These are phyloP conservation scores for Globisporangium lucens DNA, from an alignment of 352 stramenopile species.

Conservation along the genomic window DNA sequence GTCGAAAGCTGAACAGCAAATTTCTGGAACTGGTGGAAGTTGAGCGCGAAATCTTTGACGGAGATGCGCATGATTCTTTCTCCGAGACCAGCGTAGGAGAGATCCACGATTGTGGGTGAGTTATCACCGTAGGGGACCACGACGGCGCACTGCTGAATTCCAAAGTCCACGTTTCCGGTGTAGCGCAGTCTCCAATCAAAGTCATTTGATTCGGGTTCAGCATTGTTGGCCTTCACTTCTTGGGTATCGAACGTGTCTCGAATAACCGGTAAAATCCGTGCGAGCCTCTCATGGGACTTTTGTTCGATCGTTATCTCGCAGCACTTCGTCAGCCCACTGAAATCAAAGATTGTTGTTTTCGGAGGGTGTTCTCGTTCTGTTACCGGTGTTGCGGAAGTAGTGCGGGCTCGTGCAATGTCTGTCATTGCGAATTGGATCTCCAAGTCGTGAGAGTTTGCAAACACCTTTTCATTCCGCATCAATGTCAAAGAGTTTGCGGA, in stretches of 20 bases:
- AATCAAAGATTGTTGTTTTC: constrained; percentile 31
- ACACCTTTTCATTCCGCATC: neutral
- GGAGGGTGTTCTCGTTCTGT: neutral
- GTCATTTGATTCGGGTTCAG: neutral
- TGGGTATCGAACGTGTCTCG: constrained; percentile 40
- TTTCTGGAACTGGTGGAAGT: constrained; percentile 53
- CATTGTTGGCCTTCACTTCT: constrained; percentile 10
- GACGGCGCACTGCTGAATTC: constrained; percentile 33
- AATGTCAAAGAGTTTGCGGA: constrained; percentile 14
- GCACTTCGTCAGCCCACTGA: constrained; percentile 23
- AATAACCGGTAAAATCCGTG: constrained; percentile 24
- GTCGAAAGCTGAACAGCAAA: constrained; percentile 34
- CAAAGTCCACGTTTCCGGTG: constrained; percentile 46
- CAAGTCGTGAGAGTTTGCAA: constrained; percentile 13
- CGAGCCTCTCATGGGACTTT: neutral
- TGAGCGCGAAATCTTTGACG: constrained; percentile 39
- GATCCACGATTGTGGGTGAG: constrained; percentile 9
- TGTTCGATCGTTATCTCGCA: constrained; percentile 19
- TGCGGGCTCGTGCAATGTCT: constrained; percentile 25
- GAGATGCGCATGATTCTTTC: constrained; percentile 28
- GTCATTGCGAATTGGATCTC: constrained; percentile 46
- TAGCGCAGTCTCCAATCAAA: constrained; percentile 42
- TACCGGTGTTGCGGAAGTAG: neutral
- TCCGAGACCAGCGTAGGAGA: constrained; percentile 15
- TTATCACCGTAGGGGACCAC: constrained; percentile 33